Conservation (phyloP, 306 rosid species). For the Trichosanthes cucumerina region DNA sequence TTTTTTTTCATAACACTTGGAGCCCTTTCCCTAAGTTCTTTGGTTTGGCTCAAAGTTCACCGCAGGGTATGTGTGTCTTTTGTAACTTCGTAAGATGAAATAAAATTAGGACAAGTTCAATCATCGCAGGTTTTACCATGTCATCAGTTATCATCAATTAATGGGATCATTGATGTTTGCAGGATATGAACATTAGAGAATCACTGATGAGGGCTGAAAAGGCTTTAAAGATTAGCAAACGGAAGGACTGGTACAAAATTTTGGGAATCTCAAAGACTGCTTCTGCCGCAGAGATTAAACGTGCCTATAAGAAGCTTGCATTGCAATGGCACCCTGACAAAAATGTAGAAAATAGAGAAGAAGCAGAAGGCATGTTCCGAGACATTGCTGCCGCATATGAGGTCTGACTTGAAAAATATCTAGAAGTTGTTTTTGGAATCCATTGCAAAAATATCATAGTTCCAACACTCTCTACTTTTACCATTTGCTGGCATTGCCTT, state of each 20-base stretch:
- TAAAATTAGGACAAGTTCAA: neutral
- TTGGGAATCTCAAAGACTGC: slow-evolving; percentile 80
- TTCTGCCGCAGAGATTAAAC: slow-evolving; percentile 73
- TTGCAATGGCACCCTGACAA: slow-evolving; percentile 99
- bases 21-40: neutral
- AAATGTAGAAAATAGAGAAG: slow-evolving; percentile 85
- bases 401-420: slow-evolving; percentile 25
- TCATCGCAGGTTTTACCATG: neutral
- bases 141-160: neutral
- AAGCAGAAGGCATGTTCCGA: slow-evolving; percentile 81
- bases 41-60: no score
- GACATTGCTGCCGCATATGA: slow-evolving; percentile 97
- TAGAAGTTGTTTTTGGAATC: neutral
- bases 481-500: neutral
- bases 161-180: slow-evolving; percentile 2
- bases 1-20: neutral
- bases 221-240: slow-evolving; percentile 94
- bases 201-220: slow-evolving; percentile 76
- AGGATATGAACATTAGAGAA: slow-evolving; percentile 94
- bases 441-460: neutral
- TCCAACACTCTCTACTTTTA: neutral
- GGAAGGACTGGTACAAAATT: slow-evolving; percentile 93
- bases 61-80: no score
- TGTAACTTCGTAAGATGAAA: neutral
- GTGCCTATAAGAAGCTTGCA: slow-evolving; percentile 96